phyloP scores from a whole-genome alignment of 1,139 yeast genomes.

The Lodderomyces jiufengensis region DNA sequence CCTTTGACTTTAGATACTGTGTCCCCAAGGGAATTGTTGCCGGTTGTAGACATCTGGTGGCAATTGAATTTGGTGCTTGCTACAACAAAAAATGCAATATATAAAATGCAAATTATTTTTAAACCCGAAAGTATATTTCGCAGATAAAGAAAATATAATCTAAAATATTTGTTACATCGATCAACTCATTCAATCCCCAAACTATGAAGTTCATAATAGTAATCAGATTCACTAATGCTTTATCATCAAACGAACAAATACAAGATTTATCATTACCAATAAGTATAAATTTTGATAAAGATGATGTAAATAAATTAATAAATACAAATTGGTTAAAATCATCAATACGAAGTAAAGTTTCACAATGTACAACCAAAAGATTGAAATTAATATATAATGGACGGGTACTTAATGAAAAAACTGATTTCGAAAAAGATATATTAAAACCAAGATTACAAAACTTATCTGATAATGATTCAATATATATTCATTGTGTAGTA shows the following conservation, averaged over 20 bases:
- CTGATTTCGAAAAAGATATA: slow-evolving; percentile 53
- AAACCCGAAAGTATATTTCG: background rate
- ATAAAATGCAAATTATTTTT: too few relatives aligned
- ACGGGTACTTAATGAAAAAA: slow-evolving; percentile 57
- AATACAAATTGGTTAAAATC: slow-evolving; percentile 26
- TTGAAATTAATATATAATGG: slow-evolving; percentile 75
- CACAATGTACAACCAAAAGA: slow-evolving; percentile 40
- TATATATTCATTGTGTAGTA: slow-evolving; percentile 76
- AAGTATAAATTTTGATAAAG: slow-evolving; percentile 26
- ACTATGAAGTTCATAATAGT: slow-evolving; percentile 21
- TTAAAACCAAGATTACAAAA: slow-evolving; percentile 19
- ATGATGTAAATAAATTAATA: slow-evolving; percentile 30
- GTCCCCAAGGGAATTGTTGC: slow-evolving; percentile 2
- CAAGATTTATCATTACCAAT: slow-evolving; percentile 31
- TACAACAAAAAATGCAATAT: too few relatives aligned
- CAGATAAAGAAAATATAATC: background rate
- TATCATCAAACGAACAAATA: slow-evolving; percentile 19
- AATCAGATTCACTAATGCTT: slow-evolving; percentile 32
- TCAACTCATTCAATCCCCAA: background rate
- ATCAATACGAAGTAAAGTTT: slow-evolving; percentile 26
- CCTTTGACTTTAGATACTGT: slow-evolving; percentile 15
- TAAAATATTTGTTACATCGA: background rate
- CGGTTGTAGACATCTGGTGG: background rate
- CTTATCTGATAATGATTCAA: slow-evolving; percentile 12
- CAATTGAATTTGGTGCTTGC: background rate